Evolutionary conservation across 805 yeast species (phyloP), one percentile per base, ranked within the genome.

Genomic region (Saccharomycopsis synnaedendra): DNA sequence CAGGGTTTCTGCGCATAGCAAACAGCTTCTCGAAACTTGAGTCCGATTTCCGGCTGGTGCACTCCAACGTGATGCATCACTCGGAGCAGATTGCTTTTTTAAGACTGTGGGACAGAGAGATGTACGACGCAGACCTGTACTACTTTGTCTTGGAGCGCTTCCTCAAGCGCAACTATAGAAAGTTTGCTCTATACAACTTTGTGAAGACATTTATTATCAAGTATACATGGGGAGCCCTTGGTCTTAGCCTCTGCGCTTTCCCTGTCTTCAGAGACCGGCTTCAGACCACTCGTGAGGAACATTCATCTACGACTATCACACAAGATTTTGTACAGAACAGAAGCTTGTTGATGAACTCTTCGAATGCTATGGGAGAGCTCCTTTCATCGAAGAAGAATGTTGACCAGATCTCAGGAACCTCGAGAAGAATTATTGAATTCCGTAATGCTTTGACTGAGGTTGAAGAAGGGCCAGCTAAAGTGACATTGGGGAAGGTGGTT

Each of bases 191-290:
- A 30, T 90, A 88, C 64, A 88, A 88, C 59, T 75, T 85, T 55
- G 84, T 90, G 1, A 93, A 90, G 55, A 85, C 83, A 44, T 89
- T 88, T 57, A 79, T 87, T 46, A 89, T 89, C 52, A 89, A 89
- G 65, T 89, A 89, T 64, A 77, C 87, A 43, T 83, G 96, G 89
- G 97, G 97, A 53, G 97, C 96, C 3, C 86, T 93, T 33, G 97
- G 97, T 7, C 71, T 89, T 51, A 76, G 81, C 1, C 70, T 89
- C 43, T 89, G 97, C 64, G 80, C 96, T 2, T 78, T 89, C 3
- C 97, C 97, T 4, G 84, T 88, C 2, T 89, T 89, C 60, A 75
- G 79, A 58, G 69, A 72, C 51, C 69, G 78, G 45, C 74, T 64
- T 69, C 42, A 51, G 52, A 35, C 52, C 50, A 33, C 56, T n/a